Base-by-base conservation (phyloP, 768 basidiomycete genomes). In the Calocybe cyanea region DNA sequence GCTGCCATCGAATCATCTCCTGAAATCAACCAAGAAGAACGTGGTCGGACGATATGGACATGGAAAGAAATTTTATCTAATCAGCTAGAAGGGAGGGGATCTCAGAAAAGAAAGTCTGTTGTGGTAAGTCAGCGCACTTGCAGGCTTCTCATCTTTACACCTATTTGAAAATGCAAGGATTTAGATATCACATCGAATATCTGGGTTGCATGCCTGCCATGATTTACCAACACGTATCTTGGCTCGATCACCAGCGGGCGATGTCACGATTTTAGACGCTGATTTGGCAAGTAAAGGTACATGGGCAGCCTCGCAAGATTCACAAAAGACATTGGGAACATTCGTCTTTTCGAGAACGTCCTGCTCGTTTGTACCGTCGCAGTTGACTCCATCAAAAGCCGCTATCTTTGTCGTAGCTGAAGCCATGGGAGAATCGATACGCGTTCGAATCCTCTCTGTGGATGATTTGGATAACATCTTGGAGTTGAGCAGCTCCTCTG, bases 11-110 rank as follows among this genome's bases (percentile, higher is more conserved):
- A 67, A 19, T 60, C 68, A 2, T 74, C 77, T 17, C 64, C 80
- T 5, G 78, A 77, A 18, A 44, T 78, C 1, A 46, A 62, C 25
- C 33, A 51, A 31, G 67, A 73, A 18, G 66, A 72, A 17, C 60
- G 62, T 35, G 74, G 73, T 4, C 70, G 75, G 38, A 79, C 75
- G 0, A 63, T 87, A 40, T 84, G 81, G 76, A 65, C 69, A 45
- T 85, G 85, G 81, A 73, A 67, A 53, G 77, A 84, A 54, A 68
- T 67, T 46, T 46, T 76, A n/a, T 70, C 68, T 23, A 66, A 68
- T 13, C 59, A 53, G 19, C 52, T 58, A 50, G 54, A 44, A 39
- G 63, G 66, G 38, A 61, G 57, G n/a, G 55, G 51, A 45, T 64
- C 56, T 33, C 64, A 61, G 63, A 72, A 66, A 57, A 75, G 70